A percentile compares a stretch with the other conserved stretches of the same genome.
These are phyloP conservation scores for Irpex sp. DNA, from an alignment of 1,284 basidiomycete species.

Conservation along the genomic window DNA sequence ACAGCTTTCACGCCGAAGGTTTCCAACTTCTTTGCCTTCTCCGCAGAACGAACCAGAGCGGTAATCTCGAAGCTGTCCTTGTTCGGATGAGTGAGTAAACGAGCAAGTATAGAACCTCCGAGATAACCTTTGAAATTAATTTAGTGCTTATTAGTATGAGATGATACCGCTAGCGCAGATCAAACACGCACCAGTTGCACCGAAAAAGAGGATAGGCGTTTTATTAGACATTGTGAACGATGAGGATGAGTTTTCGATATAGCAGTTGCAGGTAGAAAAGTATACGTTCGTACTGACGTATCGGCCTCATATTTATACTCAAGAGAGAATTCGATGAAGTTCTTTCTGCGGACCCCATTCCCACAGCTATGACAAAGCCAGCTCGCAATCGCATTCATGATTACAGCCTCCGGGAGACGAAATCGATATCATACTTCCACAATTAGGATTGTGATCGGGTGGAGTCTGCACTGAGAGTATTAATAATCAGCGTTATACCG, in stretches of 20 bases:
- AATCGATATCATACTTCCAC: too few relatives aligned
- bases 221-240: constrained; percentile 2
- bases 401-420: neutral
- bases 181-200: constrained; percentile 21
- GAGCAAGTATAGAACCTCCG: constrained; percentile 38
- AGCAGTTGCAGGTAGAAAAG: neutral
- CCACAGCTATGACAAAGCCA: neutral
- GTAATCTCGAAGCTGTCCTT: constrained; percentile 33
- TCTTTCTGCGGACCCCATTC: too few relatives aligned
- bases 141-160: neutral
- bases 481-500: neutral
- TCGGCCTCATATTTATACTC: neutral
- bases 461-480: neutral
- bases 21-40: constrained; percentile 38
- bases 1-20: constrained; percentile 33
- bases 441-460: too few relatives aligned
- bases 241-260: neutral
- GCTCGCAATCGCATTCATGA: neutral
- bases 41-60: constrained; percentile 35
- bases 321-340: too few relatives aligned
- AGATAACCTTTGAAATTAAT: constrained; percentile 32
- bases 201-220: constrained; percentile 19
- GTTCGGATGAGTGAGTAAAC: constrained; percentile 35
- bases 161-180: neutral
- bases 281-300: neutral